Evolutionary conservation across 352 stramenopile species (phyloP), one percentile per base, ranked within the genome.

Genomic region (Saprolegnia parasitica): DNA sequence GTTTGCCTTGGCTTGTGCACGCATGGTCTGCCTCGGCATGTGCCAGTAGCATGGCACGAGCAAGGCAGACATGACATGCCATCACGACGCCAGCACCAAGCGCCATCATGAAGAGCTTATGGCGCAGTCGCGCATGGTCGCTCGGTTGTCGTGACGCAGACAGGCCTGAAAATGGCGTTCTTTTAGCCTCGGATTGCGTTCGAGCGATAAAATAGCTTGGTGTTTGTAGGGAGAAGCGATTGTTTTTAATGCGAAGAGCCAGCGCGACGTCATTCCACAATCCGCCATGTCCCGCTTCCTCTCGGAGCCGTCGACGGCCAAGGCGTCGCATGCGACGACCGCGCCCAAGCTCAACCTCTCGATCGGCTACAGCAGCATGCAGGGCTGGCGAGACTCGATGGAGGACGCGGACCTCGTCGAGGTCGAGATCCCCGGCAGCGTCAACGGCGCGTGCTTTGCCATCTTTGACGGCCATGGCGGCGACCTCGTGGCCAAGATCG

Each of bases 381-480:
- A 95, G 64, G 87, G 87, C 23, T 95, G 87, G 87, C 83, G 87
- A 29, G 84, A 93, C 56, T 79, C 79, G 0, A 95, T 95, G 87
- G 87, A 95, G 81, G 87, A 71, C 37, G 52, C 65, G 10, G 65
- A 71, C 21, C 35, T 71, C 18, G 65, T 71, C 16, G 54, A 71
- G 56, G 20, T 71, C 37, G 65, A 71, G 15, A 67, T 71, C 37
- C 65, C 54, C 18, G 65, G 57, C 37, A 66, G 52, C 46, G 57
- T 67, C 46, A 71, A 71, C 39, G 57, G 54, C n/a, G 54, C 65
- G 54, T 91, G 81, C 56, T 81, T 95, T 54, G 87, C 80, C 21
- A 82, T 95, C 39, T 95, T 95, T 68, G 87, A 95, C 63, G 87
- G 87, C 60, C 87, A 95, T 54, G 87, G 87, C 49, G 87, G 87